Evolutionary conservation across 1,284 basidiomycete species (phyloP).

Genomic region (Leccinum pallidistipes): DNA sequence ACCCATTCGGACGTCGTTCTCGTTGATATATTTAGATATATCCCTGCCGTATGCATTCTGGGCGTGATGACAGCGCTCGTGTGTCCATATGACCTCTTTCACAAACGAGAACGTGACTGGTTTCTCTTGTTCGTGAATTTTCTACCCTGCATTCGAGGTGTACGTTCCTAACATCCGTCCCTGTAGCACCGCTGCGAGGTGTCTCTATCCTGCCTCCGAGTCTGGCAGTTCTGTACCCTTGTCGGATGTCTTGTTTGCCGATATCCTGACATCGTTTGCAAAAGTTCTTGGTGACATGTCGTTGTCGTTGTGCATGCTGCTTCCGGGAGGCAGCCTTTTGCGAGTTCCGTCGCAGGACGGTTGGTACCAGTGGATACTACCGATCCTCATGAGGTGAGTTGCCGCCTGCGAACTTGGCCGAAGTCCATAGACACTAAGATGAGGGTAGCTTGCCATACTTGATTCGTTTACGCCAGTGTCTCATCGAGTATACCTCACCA

Average conservation of each 20-base stretch:
- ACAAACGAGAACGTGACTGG: constrained; percentile 69
- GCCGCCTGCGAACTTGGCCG: constrained; percentile 1
- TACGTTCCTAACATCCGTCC: constrained; percentile 4
- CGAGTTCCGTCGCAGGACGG: constrained; percentile 62
- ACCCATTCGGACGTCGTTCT: constrained; percentile 55
- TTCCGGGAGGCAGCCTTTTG: constrained; percentile 74
- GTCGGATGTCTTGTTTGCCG: constrained; percentile 91
- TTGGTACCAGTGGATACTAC: constrained; percentile 71
- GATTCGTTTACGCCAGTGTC: constrained; percentile 90
- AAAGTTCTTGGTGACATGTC: constrained; percentile 96
- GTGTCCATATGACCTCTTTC: constrained; percentile 65
- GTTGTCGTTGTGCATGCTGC: constrained; percentile 81
- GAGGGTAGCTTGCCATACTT: constrained; percentile 80
- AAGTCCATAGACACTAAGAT: constrained; percentile 9
- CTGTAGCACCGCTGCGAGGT: constrained; percentile 44
- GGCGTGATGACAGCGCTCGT: constrained; percentile 57
- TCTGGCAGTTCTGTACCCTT: constrained; percentile 72
- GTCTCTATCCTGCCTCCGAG: constrained; percentile 58
- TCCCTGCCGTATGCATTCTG: constrained; percentile 71
- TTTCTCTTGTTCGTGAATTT: constrained; percentile 65
- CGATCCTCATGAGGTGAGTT: constrained; percentile 82
- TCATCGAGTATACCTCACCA: constrained; percentile 80
- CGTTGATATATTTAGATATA: constrained; percentile 74
- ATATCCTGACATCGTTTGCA: constrained; percentile 95
- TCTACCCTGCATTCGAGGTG: not conserved